Evolutionary conservation across 179 eudicot genomes (phyloP).

Genomic region (Beta macrorhiza): DNA sequence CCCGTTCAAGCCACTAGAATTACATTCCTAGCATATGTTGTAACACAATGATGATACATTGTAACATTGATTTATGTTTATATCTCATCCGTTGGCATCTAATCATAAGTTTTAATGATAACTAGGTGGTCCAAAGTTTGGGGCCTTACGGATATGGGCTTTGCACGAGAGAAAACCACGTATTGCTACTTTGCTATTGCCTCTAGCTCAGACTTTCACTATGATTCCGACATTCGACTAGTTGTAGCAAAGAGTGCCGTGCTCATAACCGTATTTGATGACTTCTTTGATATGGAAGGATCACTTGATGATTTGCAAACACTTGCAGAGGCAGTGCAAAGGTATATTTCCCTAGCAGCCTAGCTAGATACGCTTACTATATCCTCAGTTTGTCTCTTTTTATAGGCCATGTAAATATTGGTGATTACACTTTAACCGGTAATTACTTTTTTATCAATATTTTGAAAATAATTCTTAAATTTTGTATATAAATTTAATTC

Average conservation of each 20-base stretch:
- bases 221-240: constrained; percentile 25
- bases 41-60: no score
- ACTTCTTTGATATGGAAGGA: constrained; percentile 43
- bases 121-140: constrained; percentile 38
- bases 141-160: constrained; percentile 44
- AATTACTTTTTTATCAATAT: no score
- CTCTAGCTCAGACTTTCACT: constrained; percentile 16
- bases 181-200: constrained; percentile 44
- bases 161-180: constrained; percentile 45
- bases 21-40: no score
- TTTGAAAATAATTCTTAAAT: no score
- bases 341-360: no score
- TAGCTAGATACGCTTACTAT: no score
- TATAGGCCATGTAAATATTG: no score
- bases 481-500: no score
- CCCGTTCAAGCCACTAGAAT: no score
- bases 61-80: no score
- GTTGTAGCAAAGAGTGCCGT: constrained; percentile 34
- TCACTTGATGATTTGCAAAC: constrained; percentile 25
- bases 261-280: constrained; percentile 41
- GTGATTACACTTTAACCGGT: no score
- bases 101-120: not conserved
- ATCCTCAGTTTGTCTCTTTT: no score
- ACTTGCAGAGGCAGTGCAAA: constrained; percentile 29
- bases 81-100: not conserved